These are phyloP conservation scores for Apostasia ramifera DNA, from an alignment of 106 monocot genomes.

Conservation along the genomic window DNA sequence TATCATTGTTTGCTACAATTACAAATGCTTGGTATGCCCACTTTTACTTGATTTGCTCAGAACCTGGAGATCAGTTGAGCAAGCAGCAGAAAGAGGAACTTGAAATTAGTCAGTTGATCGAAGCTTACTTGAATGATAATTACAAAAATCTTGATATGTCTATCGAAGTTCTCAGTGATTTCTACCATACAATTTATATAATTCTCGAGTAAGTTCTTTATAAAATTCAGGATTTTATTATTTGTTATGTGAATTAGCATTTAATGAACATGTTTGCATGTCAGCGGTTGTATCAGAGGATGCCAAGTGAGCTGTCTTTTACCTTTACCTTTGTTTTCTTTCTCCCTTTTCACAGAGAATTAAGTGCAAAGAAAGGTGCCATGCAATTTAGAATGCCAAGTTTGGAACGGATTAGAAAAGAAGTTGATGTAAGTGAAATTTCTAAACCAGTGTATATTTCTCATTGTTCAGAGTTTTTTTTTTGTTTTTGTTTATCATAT, in stretches of 20 bases:
- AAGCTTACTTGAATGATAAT: background rate
- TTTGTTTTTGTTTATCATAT: too few relatives aligned
- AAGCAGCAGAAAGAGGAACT: background rate
- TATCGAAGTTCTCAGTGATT: background rate
- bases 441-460: background rate
- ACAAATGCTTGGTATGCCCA: background rate
- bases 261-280: too few relatives aligned
- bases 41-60: background rate
- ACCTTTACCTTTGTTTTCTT: background rate
- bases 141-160: background rate
- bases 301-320: too few relatives aligned
- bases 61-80: background rate
- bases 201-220: background rate
- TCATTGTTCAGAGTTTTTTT: background rate
- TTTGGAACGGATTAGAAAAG: background rate
- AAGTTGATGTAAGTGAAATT: background rate
- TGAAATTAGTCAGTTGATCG: background rate
- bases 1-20: background rate
- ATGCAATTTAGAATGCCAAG: conserved; percentile 2
- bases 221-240: too few relatives aligned
- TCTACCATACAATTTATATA: conserved; percentile 5
- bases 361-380: conserved; percentile 2
- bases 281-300: too few relatives aligned
- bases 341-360: background rate
- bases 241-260: too few relatives aligned